Percentiles rank a stretch among this genome's conserved stretches.
Evolutionary conservation across 768 basidiomycete genomes (phyloP).

Genomic region (Rubroboletus satanas): DNA sequence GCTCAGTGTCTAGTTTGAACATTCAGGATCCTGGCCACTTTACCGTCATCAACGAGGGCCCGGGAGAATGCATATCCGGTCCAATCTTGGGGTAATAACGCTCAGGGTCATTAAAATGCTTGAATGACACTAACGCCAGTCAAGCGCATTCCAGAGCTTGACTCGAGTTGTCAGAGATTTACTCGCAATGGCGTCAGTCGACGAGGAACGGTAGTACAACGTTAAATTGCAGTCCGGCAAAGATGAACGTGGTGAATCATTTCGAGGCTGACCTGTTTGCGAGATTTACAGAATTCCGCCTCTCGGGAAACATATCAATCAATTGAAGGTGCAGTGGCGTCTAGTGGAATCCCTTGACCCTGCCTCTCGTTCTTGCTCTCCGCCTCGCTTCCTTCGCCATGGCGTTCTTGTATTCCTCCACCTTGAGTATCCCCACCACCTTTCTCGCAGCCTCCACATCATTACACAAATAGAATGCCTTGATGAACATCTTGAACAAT

Average conservation of each 20-base stretch:
- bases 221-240: not conserved
- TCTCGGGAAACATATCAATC: constrained; percentile 5
- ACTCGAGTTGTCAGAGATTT: not conserved
- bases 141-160: not conserved
- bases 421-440: constrained; percentile 54
- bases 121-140: not conserved
- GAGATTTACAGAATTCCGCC: not conserved
- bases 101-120: not conserved
- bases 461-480: constrained; percentile 52
- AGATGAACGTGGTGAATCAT: not conserved
- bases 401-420: constrained; percentile 25
- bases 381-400: constrained; percentile 12
- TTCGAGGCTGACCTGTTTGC: not conserved
- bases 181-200: not conserved
- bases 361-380: constrained; percentile 21
- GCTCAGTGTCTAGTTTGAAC: not conserved
- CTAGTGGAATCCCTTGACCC: constrained; percentile 5
- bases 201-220: not conserved
- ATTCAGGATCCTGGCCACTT: not conserved
- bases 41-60: not conserved
- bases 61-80: not conserved
- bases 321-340: constrained; percentile 1
- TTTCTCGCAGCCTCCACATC: constrained; percentile 52
- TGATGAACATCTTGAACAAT: constrained; percentile 70
- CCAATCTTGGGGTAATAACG: not conserved